These are phyloP conservation scores for Cercospora sp. DNA, from an alignment of 2,329 filamentous ascomycete species.

Conservation along the genomic window DNA sequence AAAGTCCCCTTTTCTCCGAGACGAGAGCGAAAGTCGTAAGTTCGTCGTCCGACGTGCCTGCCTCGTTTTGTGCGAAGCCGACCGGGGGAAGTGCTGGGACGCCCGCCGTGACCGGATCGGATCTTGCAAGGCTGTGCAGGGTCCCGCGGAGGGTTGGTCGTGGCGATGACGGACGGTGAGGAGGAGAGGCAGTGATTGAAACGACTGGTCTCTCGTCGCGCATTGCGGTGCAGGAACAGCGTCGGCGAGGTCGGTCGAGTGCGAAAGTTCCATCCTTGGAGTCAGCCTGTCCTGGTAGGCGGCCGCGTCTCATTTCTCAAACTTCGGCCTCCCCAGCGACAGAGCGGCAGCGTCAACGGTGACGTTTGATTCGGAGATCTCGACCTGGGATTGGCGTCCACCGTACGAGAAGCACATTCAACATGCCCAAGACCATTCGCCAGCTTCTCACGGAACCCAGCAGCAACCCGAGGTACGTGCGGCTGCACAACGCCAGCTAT, in stretches of 20 bases:
- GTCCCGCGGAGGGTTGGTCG: not conserved
- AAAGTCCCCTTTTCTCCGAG: not conserved
- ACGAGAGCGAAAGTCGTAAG: not conserved
- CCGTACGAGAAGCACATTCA: not conserved
- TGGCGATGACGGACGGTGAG: not conserved
- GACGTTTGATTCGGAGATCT: not conserved
- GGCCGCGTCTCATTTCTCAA: not conserved
- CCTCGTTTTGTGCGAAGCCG: not conserved
- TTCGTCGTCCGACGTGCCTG: not conserved
- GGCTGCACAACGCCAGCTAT: conserved; percentile 22
- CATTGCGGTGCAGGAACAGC: not conserved
- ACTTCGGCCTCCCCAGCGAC: not conserved
- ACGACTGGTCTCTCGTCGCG: not conserved
- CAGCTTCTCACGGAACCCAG: conserved; percentile 18
- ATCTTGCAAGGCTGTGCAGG: not conserved
- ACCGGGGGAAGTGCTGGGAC: not conserved
- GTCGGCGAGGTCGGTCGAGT: not conserved
- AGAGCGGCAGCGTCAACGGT: not conserved
- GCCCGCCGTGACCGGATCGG: not conserved
- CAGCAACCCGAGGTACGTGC: conserved; percentile 21
- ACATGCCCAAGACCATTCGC: conserved; percentile 20
- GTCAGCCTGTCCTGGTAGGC: not conserved
- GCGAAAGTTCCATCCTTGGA: not conserved
- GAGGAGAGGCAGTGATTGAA: not conserved
- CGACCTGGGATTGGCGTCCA: not conserved